phyloP scores from a whole-genome alignment of 352 stramenopile genomes.

The Globisporangium mamillatum region DNA sequence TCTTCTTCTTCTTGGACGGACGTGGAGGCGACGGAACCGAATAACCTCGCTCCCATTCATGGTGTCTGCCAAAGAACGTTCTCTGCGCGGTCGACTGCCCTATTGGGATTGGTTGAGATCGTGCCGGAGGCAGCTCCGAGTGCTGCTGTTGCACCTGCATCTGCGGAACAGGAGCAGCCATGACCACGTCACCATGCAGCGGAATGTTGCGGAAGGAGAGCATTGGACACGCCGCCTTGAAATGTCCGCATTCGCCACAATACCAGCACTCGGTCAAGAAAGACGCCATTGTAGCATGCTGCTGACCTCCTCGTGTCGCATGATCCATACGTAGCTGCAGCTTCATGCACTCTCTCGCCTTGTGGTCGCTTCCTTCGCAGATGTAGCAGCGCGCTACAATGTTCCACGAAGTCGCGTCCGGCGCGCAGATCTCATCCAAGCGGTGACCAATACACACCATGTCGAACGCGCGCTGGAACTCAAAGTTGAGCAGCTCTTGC shows the following conservation, averaged over 20 bases:
- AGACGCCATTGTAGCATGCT: constrained; percentile 16
- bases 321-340: constrained; percentile 14
- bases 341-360: constrained; percentile 51
- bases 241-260: constrained; percentile 66
- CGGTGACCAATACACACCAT: constrained; percentile 43
- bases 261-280: constrained; percentile 72
- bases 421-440: constrained; percentile 50
- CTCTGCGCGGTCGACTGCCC: constrained; percentile 13
- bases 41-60: constrained; percentile 35
- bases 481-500: constrained; percentile 51
- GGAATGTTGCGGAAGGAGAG: constrained; percentile 56
- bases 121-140: not conserved
- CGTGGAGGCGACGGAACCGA: constrained; percentile 23
- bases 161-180: not conserved
- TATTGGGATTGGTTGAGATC: constrained; percentile 8
- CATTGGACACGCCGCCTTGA: constrained; percentile 74
- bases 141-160: not conserved
- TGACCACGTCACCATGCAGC: constrained; percentile 18
- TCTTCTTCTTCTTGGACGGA: constrained; percentile 62
- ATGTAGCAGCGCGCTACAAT: constrained; percentile 61
- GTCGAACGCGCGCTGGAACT: constrained; percentile 63
- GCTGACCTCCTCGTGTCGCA: not conserved
- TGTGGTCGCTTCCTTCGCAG: constrained; percentile 47
- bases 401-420: constrained; percentile 51
- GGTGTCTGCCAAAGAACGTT: constrained; percentile 24